Base-by-base conservation (phyloP, 441 rosid genomes). In the Bocquillonia castaneifolia region DNA sequence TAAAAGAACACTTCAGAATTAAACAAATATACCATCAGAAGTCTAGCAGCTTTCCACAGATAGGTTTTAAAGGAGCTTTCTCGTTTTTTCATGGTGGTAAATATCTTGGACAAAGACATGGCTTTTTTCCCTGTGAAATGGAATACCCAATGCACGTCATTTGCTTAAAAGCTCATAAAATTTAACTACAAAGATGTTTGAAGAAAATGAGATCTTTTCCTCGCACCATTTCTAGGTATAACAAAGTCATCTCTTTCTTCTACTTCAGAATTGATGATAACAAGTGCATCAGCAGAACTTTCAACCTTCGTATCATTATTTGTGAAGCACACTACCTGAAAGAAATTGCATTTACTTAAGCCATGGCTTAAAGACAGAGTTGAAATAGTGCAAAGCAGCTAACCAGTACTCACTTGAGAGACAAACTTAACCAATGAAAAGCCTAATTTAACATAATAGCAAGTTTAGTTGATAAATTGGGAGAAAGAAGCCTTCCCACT, bases 291-390 rank as follows among this genome's bases (percentile, higher is more conserved):
- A 60, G 76, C 71, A 52, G 73, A 61, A 67, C 74, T 79, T 65
- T 61, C 73, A 67, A 74, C 66, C 61, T 79, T 85, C 36, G 34
- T 48, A 29, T 78, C 80, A 69, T 74, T 68, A 66, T 78, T 72
- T 56, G 79, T 73, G 73, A 91, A 84, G 79, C 72, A 74, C 26
- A 93, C 83, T 22, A 81, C 92, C 98, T 93, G 81, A 68, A 3
- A 75, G 61, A 85, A 40, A 64, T 50, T 63, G 31, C 37, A 37
- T 22, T 23, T 57, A 20, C 32, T 50, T 9, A 20, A 7, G 7
- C 26, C 14, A 22, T 34, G 28, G 20, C 63, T 55, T 28, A n/a
- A 55, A 26, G 22, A 59, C 4, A 9, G 4, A 28, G 8, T n/a
- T 36, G 31, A 40, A 59, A 23, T 60, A 3, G 25, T 25, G 39